Conservation (phyloP, 139 green algal genomes). For the Klebsormidium nitens region DNA sequence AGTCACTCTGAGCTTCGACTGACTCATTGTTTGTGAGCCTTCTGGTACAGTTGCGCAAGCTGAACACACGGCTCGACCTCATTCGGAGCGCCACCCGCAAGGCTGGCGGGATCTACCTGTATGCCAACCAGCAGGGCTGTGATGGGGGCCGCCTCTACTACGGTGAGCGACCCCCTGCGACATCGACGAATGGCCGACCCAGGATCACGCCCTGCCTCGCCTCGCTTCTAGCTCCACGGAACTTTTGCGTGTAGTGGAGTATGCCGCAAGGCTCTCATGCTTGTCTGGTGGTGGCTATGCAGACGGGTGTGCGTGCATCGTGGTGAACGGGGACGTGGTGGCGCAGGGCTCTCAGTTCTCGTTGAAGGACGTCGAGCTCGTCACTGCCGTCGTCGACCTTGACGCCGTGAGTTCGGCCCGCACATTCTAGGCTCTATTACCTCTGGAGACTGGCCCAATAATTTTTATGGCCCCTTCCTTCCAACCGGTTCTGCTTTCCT, state of each 20-base stretch:
- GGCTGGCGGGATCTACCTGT: constrained; percentile 92
- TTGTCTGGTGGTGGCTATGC: too few species aligned
- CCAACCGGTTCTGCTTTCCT: too few species aligned
- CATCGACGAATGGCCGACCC: too few species aligned
- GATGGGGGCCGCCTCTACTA: constrained; percentile 94
- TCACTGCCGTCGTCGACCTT: constrained; percentile 84
- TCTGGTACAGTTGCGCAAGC: constrained; percentile 67
- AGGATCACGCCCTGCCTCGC: too few species aligned
- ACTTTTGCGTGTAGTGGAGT: too few species aligned
- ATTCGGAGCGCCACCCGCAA: constrained; percentile 79
- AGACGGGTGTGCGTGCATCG: constrained; percentile 61
- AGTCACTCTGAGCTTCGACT: too few species aligned
- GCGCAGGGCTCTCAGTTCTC: constrained; percentile 76
- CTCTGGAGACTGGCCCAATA: too few species aligned
- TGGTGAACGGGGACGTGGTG: constrained; percentile 83
- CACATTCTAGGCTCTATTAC: too few species aligned
- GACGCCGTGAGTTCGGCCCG: constrained; percentile 60
- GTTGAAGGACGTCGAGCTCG: constrained; percentile 72
- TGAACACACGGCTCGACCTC: constrained; percentile 77
- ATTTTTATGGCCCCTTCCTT: too few species aligned
- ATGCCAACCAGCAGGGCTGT: constrained; percentile 95
- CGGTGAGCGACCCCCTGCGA: constrained; percentile 60
- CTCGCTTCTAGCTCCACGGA: too few species aligned
- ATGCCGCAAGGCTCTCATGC: too few species aligned
- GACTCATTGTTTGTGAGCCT: too few species aligned